phyloP scores from a whole-genome alignment of 495 filamentous ascomycete genomes.

The Penicillium coffeae region DNA sequence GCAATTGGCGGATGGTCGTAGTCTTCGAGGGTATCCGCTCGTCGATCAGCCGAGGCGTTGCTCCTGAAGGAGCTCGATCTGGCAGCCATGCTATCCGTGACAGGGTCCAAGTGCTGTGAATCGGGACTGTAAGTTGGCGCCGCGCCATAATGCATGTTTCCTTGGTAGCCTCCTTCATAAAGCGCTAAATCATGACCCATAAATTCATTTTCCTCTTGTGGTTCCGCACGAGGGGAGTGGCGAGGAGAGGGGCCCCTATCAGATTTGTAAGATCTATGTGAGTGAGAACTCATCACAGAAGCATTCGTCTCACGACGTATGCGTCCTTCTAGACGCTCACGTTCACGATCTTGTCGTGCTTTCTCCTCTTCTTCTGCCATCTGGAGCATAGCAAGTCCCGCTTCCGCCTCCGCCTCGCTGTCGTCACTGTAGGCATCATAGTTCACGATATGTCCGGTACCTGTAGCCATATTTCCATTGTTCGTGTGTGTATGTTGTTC shows the following conservation, averaged over 20 bases:
- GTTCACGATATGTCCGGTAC: conserved; percentile 43
- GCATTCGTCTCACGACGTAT: conserved; percentile 51
- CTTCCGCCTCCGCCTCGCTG: conserved; percentile 87
- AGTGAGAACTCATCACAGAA: conserved; percentile 34
- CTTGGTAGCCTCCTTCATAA: conserved; percentile 72
- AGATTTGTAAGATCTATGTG: conserved; percentile 23
- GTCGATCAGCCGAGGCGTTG: conserved; percentile 31
- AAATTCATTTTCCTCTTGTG: conserved; percentile 60
- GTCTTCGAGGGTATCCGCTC: conserved; percentile 33
- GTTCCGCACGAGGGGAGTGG: conserved; percentile 12
- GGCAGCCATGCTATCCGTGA: conserved; percentile 7
- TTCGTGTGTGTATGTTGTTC: conserved; percentile 49
- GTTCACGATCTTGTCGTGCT: conserved; percentile 37
- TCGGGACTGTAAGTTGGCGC: conserved; percentile 30
- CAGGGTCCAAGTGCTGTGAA: conserved; percentile 18
- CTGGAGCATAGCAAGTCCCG: conserved; percentile 77
- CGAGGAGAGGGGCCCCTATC: conserved; percentile 10
- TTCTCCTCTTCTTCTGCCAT: conserved; percentile 80
- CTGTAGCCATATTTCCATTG: conserved; percentile 39
- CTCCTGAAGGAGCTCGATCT: conserved; percentile 33
- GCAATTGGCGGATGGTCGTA: conserved; percentile 43
- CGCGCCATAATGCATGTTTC: conserved; percentile 69
- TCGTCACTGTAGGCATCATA: conserved; percentile 63
- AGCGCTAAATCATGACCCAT: conserved; percentile 66
- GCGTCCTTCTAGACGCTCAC: conserved; percentile 37